A percentile compares a stretch with the other conserved stretches of the same genome.
phyloP scores from a whole-genome alignment of 495 filamentous ascomycete genomes.

The Penicillium subrubescens region DNA sequence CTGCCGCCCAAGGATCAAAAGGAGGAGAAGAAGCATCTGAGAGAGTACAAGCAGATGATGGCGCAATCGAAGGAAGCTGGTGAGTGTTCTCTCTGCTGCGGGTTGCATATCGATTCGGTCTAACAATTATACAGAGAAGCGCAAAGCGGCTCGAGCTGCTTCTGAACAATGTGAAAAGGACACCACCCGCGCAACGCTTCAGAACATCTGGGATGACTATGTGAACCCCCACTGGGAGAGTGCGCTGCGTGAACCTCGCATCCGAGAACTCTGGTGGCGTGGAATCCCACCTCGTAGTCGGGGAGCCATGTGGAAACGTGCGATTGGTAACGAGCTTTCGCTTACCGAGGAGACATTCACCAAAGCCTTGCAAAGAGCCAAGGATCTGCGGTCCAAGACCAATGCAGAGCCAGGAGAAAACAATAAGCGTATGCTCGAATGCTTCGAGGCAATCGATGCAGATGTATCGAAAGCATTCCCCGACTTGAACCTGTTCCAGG shows the following conservation, averaged over 20 bases:
- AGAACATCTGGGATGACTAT: conserved; percentile 84
- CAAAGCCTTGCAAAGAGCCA: conserved; percentile 75
- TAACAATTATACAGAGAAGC: conserved; percentile 40
- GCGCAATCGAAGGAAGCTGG: conserved; percentile 72
- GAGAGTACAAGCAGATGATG: conserved; percentile 95
- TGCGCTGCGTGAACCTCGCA: conserved; percentile 71
- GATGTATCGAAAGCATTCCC: conserved; percentile 76
- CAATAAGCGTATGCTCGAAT: conserved; percentile 52
- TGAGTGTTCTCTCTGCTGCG: conserved; percentile 30
- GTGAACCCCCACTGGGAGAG: conserved; percentile 84
- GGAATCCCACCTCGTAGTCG: conserved; percentile 79
- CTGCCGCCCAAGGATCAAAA: conserved; percentile 90
- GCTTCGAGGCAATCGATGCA: conserved; percentile 68
- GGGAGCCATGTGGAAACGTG: conserved; percentile 81
- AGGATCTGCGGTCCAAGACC: conserved; percentile 58
- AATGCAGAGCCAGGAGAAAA: conserved; percentile 49
- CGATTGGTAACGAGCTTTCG: conserved; percentile 87
- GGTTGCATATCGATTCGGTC: neutral
- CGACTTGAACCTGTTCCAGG: conserved; percentile 83
- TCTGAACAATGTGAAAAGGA: conserved; percentile 63
- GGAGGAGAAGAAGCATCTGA: conserved; percentile 89
- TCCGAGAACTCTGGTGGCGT: conserved; percentile 91
- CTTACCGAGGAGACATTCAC: conserved; percentile 75
- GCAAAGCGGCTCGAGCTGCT: conserved; percentile 50
- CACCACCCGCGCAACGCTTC: conserved; percentile 61